These are phyloP conservation scores for Prototheca stagnorum DNA, from an alignment of 163 green algal genomes.

Conservation along the genomic window DNA sequence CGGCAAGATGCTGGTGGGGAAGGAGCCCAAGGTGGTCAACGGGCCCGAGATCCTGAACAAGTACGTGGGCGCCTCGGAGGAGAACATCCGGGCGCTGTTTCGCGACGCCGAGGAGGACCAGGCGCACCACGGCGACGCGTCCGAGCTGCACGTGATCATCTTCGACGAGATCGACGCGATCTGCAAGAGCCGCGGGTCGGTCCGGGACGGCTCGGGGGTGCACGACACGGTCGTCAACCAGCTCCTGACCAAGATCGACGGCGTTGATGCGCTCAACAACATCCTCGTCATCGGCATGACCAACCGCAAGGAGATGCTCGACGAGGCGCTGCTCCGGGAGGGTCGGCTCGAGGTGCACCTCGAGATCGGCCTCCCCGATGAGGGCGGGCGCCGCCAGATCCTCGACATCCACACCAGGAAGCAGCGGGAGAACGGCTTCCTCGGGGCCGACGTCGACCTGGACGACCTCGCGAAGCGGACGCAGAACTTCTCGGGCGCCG, in stretches of 20 bases:
- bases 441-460: conserved; percentile 75
- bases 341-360: conserved; percentile 95
- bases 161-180: conserved; percentile 99
- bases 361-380: conserved; percentile 93
- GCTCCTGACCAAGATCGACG: conserved; percentile 98
- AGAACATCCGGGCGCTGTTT: conserved; percentile 94
- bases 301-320: conserved; percentile 84
- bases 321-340: conserved; percentile 89
- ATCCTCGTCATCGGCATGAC: conserved; percentile 98
- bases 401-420: conserved; percentile 86
- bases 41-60: conserved; percentile 89
- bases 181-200: conserved; percentile 79
- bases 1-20: conserved; percentile 97
- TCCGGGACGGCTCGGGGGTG: conserved; percentile 68
- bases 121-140: conserved; percentile 31
- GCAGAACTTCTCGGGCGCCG: conserved; percentile 91
- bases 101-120: conserved; percentile 90
- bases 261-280: conserved; percentile 97
- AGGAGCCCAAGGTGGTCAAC: conserved; percentile 96
- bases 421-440: conserved; percentile 68
- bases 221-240: conserved; percentile 99
- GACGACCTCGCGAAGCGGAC: conserved; percentile 55
- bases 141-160: conserved; percentile 98
- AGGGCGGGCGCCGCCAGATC: conserved; percentile 86
- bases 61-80: conserved; percentile 87